Evolutionary conservation across 495 filamentous ascomycete species (phyloP), one percentile per base, ranked within the genome.

Genomic region (Aspergillus saccharolyticus): DNA sequence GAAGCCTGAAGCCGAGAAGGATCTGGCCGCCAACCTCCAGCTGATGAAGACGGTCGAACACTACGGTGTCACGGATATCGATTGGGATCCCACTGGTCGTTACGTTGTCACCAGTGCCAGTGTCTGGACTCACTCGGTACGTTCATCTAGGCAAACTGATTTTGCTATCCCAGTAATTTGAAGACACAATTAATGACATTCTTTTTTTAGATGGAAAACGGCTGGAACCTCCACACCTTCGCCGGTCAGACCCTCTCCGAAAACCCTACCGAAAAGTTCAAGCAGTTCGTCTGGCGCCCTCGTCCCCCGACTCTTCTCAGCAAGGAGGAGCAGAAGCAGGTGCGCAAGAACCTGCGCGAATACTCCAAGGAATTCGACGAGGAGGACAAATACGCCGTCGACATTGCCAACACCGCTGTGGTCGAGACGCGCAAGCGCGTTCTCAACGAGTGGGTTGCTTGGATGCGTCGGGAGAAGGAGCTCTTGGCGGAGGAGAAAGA

Each of bases 221-320:
- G 94, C 64, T 98, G 96, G 79, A 93, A 97, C 72, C 70, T 98
- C 50, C 96, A 96, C 83, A 91, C 96, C 75, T 97, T 97, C 84
- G 86, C 85, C 71, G 95, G 94, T 53, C 83, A 84, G 60, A 85
- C 88, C 49, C 84, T 98, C 19, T 88, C 92, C 60, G 95, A 97
- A 73, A 89, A 97, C 72, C 87, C 83, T 52, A 84, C 96, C 60
- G 95, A 98, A 52, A 92, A 92, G 69, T 97, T 98, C 85, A 96
- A 97, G 82, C 94, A 98, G 76, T 88, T 89, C 75, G 62, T 86
- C 54, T 98, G 94, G 94, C 89, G 94, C 18, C 95, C 94, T 14
- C 89, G 94, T 28, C 94, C 94, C 14, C 71, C 87, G 7, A 95
- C 89, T 20, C 84, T 97, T 52, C 88, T 98, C 55, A 83, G 83